Percentiles rank a stretch among this genome's conserved stretches.
Evolutionary conservation across 1,284 basidiomycete species (phyloP).

Genomic region (Dichomitus squalens): DNA sequence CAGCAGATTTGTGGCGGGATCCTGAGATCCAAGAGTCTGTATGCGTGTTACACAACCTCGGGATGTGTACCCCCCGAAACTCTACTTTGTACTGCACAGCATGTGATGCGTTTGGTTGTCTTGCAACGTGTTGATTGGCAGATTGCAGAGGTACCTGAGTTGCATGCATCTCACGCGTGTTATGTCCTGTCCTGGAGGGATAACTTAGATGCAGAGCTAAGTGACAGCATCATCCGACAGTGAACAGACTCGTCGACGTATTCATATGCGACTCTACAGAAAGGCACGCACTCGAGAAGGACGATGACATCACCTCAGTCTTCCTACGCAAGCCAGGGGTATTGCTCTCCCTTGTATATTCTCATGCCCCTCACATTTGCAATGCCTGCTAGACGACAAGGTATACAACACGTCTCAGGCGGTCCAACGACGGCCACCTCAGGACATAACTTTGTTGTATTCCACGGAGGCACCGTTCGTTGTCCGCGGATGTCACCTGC

Average conservation of each 20-base stretch:
- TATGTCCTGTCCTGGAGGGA: background rate
- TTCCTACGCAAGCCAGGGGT: background rate
- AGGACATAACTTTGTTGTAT: too few relatives aligned
- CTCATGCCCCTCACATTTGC: too few relatives aligned
- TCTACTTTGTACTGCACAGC: background rate
- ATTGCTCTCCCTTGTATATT: background rate
- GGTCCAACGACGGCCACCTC: too few relatives aligned
- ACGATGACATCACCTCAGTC: background rate
- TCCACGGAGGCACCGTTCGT: too few relatives aligned
- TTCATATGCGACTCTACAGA: background rate
- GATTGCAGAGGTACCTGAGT: background rate
- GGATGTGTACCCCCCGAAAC: background rate
- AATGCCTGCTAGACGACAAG: too few relatives aligned
- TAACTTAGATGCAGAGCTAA: background rate
- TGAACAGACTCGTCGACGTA: background rate
- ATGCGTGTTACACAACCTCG: too few relatives aligned
- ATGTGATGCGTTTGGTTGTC: background rate
- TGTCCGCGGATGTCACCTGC: slow-evolving; percentile 3
- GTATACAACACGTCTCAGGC: too few relatives aligned
- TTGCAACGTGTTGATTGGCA: background rate
- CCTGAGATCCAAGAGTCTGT: too few relatives aligned
- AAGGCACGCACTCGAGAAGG: background rate
- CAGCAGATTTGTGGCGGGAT: too few relatives aligned
- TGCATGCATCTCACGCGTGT: background rate
- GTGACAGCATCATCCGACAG: background rate